phyloP scores from a whole-genome alignment of 805 yeast genomes.

The Wickerhamiella parazyma region DNA sequence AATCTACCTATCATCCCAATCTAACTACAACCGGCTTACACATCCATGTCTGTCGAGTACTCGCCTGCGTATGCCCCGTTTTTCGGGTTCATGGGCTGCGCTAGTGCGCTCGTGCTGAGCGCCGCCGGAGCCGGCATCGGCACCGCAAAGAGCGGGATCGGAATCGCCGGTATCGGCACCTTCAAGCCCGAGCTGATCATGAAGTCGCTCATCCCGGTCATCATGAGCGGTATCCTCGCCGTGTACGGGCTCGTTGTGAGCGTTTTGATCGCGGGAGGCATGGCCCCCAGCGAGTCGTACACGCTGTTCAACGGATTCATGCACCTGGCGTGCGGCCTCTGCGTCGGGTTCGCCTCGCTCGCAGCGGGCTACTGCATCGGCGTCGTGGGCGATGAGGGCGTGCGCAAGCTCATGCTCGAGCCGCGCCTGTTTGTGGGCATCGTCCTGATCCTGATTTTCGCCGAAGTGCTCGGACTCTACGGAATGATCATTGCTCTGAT shows the following conservation, averaged over 20 bases:
- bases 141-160: conserved; percentile 95
- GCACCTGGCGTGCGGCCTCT: conserved; percentile 91
- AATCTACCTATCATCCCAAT: background rate
- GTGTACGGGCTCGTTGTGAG: conserved; percentile 96
- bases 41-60: conserved; percentile 34
- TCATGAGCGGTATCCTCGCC: conserved; percentile 94
- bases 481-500: conserved; percentile 94
- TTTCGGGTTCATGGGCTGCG: conserved; percentile 92
- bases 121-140: conserved; percentile 99
- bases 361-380: conserved; percentile 97
- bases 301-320: conserved; percentile 91
- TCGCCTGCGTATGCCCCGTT: conserved; percentile 93
- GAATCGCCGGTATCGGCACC: conserved; percentile 96
- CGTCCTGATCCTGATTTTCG: conserved; percentile 76
- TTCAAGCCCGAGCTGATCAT: conserved; percentile 94
- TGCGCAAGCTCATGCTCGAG: conserved; percentile 75
- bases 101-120: conserved; percentile 77
- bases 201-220: conserved; percentile 86
- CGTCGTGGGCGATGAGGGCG: conserved; percentile 88
- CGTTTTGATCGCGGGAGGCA: conserved; percentile 75
- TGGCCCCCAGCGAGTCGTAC: conserved; percentile 65
- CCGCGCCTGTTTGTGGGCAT: conserved; percentile 82
- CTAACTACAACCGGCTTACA: background rate
- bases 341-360: conserved; percentile 92
- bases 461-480: conserved; percentile 79